Evolutionary conservation across 2,329 filamentous ascomycete genomes (phyloP).

Genomic region (Botryosphaeria dothidea): DNA sequence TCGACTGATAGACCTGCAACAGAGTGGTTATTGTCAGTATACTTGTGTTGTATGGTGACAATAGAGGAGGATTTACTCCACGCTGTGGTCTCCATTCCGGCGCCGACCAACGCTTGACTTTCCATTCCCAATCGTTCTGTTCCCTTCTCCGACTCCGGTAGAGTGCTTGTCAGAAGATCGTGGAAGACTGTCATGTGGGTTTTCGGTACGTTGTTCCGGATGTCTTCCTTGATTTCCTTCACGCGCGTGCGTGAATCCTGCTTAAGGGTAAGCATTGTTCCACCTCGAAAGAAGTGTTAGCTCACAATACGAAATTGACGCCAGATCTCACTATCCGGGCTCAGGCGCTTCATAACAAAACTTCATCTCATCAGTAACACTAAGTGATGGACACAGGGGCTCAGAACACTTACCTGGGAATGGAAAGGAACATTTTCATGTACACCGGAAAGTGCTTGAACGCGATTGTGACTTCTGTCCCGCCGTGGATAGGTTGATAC

Average conservation of each 20-base stretch:
- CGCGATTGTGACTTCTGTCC: slow-evolving; percentile 21
- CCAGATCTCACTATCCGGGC: neutral
- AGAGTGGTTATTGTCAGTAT: slow-evolving; percentile 13
- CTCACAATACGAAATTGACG: neutral
- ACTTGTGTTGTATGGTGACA: neutral
- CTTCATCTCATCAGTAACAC: neutral
- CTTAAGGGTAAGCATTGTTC: too few species aligned
- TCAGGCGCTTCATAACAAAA: neutral
- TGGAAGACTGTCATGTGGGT: slow-evolving; percentile 19
- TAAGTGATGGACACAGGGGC: neutral
- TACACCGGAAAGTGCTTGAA: slow-evolving; percentile 19
- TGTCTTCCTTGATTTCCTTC: slow-evolving; percentile 3
- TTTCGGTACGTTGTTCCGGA: neutral
- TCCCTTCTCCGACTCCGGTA: slow-evolving; percentile 19
- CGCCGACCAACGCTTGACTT: slow-evolving; percentile 18
- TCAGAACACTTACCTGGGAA: neutral
- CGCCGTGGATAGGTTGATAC: slow-evolving; percentile 20
- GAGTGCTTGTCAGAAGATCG: slow-evolving; percentile 12
- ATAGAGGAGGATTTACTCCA: neutral
- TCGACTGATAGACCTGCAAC: slow-evolving; percentile 29
- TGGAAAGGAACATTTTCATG: slow-evolving; percentile 22
- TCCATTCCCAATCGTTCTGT: slow-evolving; percentile 18
- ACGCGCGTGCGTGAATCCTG: neutral
- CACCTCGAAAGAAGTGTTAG: neutral
- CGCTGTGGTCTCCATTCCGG: neutral